Base-by-base conservation (phyloP, 2,329 filamentous ascomycete species). In the Ramularia endophylla region DNA sequence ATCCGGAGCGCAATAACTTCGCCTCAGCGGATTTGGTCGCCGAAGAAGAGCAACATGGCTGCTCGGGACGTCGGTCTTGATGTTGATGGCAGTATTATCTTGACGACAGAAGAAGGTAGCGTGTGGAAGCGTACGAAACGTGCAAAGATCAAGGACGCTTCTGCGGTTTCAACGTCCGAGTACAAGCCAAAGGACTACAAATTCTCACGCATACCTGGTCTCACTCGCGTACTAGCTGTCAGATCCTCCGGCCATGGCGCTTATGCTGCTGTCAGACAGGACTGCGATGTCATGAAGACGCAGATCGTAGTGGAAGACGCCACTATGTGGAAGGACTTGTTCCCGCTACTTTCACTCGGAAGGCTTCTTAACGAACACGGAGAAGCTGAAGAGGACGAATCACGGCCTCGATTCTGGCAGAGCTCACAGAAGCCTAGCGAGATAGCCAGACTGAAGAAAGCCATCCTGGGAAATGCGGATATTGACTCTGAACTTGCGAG, bases 81-180 rank as follows among this genome's bases (percentile, higher is more conserved):
- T 27, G 88, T 95, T 60, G 85, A 97, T 62, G 92, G 89, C 2
- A 94, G 89, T 0, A 87, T 98, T 51, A 94, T 98, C 41, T 80
- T 98, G 48, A 90, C 87, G 51, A 98, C 92, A 0, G 77, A 88
- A 45, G 90, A 88, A 30, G 92, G 92, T 2, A 90, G 87, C 35
- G 90, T 95, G 0, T 98, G 90, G 90, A 82, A 82, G 52, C 83
- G 90, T 44, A 81, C 92, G 38, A 87, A 87, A 57, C 78, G 92
- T 46, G 74, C 77, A 18, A 94, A 90, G 50, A 81, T 84, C 36
- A 94, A 94, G 56, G 80, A 83, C 51, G 72, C 77, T 0, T 70
- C 57, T 22, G 68, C 70, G 1, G 64, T 67, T 9, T 69, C 67
- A 3, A 63, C 64, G 2, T 64, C 67, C 1, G 79, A 81, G 16